Evolutionary conservation across 495 filamentous ascomycete species (phyloP).

Genomic region (Polyplosphaeria fusca): DNA sequence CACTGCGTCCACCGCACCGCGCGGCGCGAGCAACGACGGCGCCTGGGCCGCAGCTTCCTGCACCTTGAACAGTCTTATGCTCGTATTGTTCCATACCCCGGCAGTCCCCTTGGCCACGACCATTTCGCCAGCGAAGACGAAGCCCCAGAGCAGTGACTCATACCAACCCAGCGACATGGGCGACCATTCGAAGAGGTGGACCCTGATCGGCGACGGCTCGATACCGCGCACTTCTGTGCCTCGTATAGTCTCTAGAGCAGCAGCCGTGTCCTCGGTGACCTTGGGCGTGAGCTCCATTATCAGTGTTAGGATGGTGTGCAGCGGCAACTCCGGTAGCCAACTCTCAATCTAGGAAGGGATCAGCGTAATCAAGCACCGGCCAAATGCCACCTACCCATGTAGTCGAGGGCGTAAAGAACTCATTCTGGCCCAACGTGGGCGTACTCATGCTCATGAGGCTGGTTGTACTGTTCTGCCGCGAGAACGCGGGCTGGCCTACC

Average conservation of each 20-base stretch:
- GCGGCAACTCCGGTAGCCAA: slow-evolving; percentile 87
- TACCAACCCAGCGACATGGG: slow-evolving; percentile 93
- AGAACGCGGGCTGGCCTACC: slow-evolving; percentile 77
- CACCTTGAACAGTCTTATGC: slow-evolving; percentile 82
- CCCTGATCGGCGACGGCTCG: slow-evolving; percentile 70
- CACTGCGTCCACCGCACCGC: slow-evolving; percentile 93
- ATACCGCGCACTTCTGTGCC: slow-evolving; percentile 53
- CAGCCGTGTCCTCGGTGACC: slow-evolving; percentile 39
- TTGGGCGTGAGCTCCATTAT: slow-evolving; percentile 57
- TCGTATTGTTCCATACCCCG: slow-evolving; percentile 94
- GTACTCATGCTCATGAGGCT: slow-evolving; percentile 69
- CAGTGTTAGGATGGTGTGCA: slow-evolving; percentile 83
- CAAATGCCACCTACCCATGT: slow-evolving; percentile 56
- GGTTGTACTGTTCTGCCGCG: slow-evolving; percentile 85
- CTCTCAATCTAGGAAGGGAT: slow-evolving; percentile 67
- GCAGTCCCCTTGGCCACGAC: slow-evolving; percentile 80
- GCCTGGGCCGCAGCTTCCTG: slow-evolving; percentile 78
- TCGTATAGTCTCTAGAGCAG: slow-evolving; percentile 33
- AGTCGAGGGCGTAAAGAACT: slow-evolving; percentile 72
- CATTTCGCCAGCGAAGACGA: slow-evolving; percentile 89
- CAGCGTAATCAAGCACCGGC: slow-evolving; percentile 4
- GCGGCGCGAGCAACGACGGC: slow-evolving; percentile 74
- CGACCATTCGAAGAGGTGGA: slow-evolving; percentile 95
- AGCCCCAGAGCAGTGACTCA: slow-evolving; percentile 90
- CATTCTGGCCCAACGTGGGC: slow-evolving; percentile 49